Evolutionary conservation across 805 yeast species (phyloP).

Genomic region (Starmera pachycereana): DNA sequence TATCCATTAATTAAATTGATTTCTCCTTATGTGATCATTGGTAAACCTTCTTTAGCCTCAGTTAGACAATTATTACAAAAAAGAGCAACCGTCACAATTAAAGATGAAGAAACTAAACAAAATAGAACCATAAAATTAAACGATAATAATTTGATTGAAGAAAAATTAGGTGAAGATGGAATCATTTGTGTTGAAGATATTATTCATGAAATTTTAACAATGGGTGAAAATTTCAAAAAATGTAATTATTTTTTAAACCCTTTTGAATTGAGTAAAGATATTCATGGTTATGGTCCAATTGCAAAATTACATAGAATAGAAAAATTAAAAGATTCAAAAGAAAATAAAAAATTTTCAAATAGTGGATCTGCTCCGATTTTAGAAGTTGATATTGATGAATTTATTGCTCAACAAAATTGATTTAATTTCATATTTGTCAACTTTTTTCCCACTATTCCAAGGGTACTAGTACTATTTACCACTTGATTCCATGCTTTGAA

Average conservation of each 20-base stretch:
- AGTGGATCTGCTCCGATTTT: conserved; percentile 55
- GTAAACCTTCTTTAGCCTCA: conserved; percentile 63
- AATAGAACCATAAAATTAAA: conserved; percentile 42
- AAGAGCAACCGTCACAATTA: conserved; percentile 48
- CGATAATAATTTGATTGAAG: conserved; percentile 70
- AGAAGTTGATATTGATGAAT: conserved; percentile 64
- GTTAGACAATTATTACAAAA: conserved; percentile 68
- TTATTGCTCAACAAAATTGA: conserved; percentile 57
- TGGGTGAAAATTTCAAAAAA: conserved; percentile 56
- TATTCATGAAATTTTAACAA: conserved; percentile 53
- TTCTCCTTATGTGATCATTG: conserved; percentile 65
- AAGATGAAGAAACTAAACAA: conserved; percentile 21
- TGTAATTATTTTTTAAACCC: conserved; percentile 59
- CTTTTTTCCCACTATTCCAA: not conserved
- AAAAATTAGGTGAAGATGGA: conserved; percentile 56
- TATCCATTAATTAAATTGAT: conserved; percentile 56
- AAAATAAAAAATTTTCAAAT: conserved; percentile 36
- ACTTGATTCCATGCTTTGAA: too few species aligned
- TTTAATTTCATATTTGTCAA: not conserved
- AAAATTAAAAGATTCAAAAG: conserved; percentile 38
- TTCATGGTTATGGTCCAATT: conserved; percentile 66
- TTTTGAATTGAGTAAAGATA: conserved; percentile 58
- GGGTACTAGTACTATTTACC: too few species aligned
- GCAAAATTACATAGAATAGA: conserved; percentile 57
- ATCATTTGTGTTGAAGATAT: conserved; percentile 75